Conservation (phyloP, 768 basidiomycete species). For the Psilocybe cubensis region DNA sequence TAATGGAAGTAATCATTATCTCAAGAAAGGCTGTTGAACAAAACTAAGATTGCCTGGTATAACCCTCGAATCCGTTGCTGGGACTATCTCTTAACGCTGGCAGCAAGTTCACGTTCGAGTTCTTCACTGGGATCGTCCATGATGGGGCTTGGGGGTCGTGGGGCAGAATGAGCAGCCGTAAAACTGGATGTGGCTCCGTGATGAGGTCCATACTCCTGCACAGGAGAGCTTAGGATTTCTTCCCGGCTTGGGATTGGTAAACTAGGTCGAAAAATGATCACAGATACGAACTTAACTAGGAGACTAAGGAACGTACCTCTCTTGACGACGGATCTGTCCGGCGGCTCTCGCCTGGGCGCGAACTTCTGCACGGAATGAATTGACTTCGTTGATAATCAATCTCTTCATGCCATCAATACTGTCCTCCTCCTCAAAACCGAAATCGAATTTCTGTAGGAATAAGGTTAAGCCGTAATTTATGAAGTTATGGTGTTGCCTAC, state of each 20-base stretch:
- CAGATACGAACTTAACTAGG: not conserved
- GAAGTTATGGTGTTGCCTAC: conserved; percentile 41
- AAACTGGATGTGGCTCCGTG: conserved; percentile 74
- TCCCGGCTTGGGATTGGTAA: conserved; percentile 82
- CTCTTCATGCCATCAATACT: conserved; percentile 97
- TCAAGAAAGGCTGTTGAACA: not conserved
- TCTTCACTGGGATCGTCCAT: conserved; percentile 87
- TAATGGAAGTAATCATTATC: conserved; percentile 1
- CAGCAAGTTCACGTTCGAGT: conserved; percentile 87
- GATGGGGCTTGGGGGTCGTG: conserved; percentile 66
- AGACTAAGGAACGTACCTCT: conserved; percentile 55
- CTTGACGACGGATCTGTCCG: conserved; percentile 76
- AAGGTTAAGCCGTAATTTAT: not conserved
- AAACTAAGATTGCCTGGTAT: conserved; percentile 6
- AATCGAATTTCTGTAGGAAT: conserved; percentile 81
- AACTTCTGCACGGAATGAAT: conserved; percentile 86
- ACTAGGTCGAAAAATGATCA: conserved; percentile 36
- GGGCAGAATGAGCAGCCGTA: conserved; percentile 43
- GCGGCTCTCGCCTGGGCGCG: conserved; percentile 78
- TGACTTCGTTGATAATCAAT: conserved; percentile 93
- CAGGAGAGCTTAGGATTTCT: conserved; percentile 79
- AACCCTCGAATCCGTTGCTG: not conserved
- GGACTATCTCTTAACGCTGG: conserved; percentile 42
- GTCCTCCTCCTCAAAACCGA: conserved; percentile 96
- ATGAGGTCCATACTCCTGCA: conserved; percentile 62